Evolutionary conservation across 2,329 filamentous ascomycete species (phyloP), one percentile per base, ranked within the genome.

Genomic region (Alternaria consortialis): DNA sequence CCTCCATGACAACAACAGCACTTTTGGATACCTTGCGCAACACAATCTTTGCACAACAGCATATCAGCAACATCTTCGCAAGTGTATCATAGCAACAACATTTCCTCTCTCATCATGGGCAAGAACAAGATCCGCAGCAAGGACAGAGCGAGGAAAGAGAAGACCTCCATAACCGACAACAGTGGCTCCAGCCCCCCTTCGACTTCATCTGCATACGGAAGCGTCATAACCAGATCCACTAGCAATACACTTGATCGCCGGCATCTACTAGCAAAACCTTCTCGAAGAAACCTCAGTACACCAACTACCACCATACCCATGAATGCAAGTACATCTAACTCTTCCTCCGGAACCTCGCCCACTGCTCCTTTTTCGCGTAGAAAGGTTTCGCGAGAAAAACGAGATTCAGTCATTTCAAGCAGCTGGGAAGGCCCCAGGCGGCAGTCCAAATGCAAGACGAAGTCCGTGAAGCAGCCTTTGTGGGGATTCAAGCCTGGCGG

Each of bases 61-160:
- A 56, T 70, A 67, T 47, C 43, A 58, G 46, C 27, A 63, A 60
- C 57, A 72, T 75, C 59, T 64, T 74, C 63, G 69, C 43, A 44
- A 52, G 56, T 57, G 52, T 65, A 77, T 73, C 51, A 57, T 73
- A 73, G 27, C 44, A 57, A 43, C 42, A 64, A 62, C 60, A 73
- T 68, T 48, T 65, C 64, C 64, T 62, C 50, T 44, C 46, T 53
- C 46, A 62, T 40, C 13, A 76, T 73, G 71, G 64, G 55, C 40
- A 69, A 64, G 44, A 61, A 56, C 51, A 56, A 51, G 52, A 50
- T 17, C 23, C 48, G 36, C 29, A 66, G 32, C 31, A 61, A 25
- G n/a, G 7, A 53, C 34, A 61, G 52, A 64, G 54, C 27, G 37
- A 57, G 29, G 52, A 29, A 23, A 25, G 42, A 37, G 23, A 46